Base-by-base conservation (phyloP, 1,284 basidiomycete genomes). In the Ustilago curta region DNA sequence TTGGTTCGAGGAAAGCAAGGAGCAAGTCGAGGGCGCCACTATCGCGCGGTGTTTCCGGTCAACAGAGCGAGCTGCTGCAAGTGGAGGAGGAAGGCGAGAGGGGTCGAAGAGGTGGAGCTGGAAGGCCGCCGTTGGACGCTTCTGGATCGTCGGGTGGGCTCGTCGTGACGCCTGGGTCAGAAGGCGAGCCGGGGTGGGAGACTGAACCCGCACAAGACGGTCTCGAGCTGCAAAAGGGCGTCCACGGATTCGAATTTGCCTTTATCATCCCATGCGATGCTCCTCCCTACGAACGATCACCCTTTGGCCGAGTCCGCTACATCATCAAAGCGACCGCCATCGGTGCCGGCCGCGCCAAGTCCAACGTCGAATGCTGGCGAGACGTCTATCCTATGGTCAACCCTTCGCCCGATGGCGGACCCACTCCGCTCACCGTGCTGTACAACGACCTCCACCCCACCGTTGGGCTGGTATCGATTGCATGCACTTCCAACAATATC, bases 391-490 rank as follows among this genome's bases (percentile, higher is more conserved):
- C 83, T 5, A 82, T 84, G 69, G 83, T 83, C 57, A 84, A 84
- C 53, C 83, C 83, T 14, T 73, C 80, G 5, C 73, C 78, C 4
- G 83, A 84, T 42, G 74, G 76, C 49, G 83, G 82, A 1, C 73
- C 81, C 8, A 83, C 81, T 4, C 81, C 83, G 3, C 64, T 84
- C 25, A 79, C 80, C 4, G 79, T 84, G 55, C 77, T 84, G 8
- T 84, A 83, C 76, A 84, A 84, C 60, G 82, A 84, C 53, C 37
- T 84, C n/a, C 83, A 84, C 37, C 76, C 80, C 3, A 84, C 83
- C 29, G 80, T 84, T 2, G 83, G 83, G 12, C 75, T 84, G 19
- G 68, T 84, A 1, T 82, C 80, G 4, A 78, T 84, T 48, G 78
- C 81, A 8, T 84, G 83, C 69, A 84, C 83, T 0, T 79, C 81